Conservation (phyloP, 768 basidiomycete genomes). For the Suillus sp. region DNA sequence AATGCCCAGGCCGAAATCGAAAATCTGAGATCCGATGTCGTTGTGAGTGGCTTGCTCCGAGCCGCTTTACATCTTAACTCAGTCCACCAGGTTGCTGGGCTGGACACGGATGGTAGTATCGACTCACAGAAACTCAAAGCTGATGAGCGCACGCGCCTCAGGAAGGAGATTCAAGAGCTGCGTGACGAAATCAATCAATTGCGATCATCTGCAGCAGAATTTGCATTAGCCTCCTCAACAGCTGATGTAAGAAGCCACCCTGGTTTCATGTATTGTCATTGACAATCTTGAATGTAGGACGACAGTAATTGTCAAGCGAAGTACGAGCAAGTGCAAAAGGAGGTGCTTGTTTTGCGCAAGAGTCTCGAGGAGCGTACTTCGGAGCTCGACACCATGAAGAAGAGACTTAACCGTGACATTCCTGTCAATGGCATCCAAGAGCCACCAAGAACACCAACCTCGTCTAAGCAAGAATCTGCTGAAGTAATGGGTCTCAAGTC, state of each 20-base stretch:
- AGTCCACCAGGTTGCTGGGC: slow-evolving; percentile 43
- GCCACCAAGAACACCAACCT: slow-evolving; percentile 34
- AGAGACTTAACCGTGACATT: slow-evolving; percentile 61
- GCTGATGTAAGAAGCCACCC: slow-evolving; percentile 23
- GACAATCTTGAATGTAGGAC: slow-evolving; percentile 20
- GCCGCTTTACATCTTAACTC: neutral
- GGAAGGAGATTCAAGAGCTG: slow-evolving; percentile 58
- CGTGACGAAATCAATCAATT: slow-evolving; percentile 48
- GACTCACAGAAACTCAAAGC: slow-evolving; percentile 50
- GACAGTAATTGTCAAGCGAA: slow-evolving; percentile 28
- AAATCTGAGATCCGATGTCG: slow-evolving; percentile 66
- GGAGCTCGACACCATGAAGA: slow-evolving; percentile 60
- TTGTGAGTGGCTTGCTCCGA: slow-evolving; percentile 51
- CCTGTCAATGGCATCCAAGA: slow-evolving; percentile 43
- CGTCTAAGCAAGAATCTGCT: slow-evolving; percentile 54
- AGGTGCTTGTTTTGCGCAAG: slow-evolving; percentile 33
- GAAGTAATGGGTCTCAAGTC: slow-evolving; percentile 88
- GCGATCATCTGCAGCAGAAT: slow-evolving; percentile 28
- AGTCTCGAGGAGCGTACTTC: slow-evolving; percentile 41
- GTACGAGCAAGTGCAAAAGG: slow-evolving; percentile 35
- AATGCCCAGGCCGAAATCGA: slow-evolving; percentile 92
- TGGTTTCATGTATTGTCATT: neutral
- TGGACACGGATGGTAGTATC: slow-evolving; percentile 43
- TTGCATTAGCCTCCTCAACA: slow-evolving; percentile 17
- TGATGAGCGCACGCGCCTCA: slow-evolving; percentile 51